A percentile compares a stretch with the other conserved stretches of the same genome.
Conservation (phyloP, 1,139 yeast species). For the Candida sp. region DNA sequence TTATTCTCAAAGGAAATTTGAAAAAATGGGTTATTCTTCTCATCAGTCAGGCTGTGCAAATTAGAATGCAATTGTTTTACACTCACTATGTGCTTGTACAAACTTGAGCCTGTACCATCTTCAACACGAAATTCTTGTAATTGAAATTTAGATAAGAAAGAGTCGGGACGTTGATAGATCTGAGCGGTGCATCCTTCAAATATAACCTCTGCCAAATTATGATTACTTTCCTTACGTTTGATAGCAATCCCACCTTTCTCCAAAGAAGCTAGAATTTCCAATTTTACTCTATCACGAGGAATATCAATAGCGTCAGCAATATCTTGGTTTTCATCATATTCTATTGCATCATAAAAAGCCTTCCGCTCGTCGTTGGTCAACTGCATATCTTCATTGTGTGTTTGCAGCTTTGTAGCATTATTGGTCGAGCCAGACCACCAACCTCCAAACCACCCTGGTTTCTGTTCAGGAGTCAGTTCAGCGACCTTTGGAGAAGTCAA, state of each 20-base stretch:
- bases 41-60: constrained; percentile 12
- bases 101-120: constrained; percentile 74
- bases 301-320: constrained; percentile 53
- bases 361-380: constrained; percentile 63
- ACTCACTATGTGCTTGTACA: constrained; percentile 85
- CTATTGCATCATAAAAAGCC: constrained; percentile 92
- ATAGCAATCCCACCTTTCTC: constrained; percentile 77
- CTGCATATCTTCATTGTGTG: constrained; percentile 30
- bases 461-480: constrained; percentile 8
- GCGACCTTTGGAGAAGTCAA: constrained; percentile 7
- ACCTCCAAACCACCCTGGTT: constrained; percentile 54
- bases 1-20: constrained; percentile 79
- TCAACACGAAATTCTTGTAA: constrained; percentile 80
- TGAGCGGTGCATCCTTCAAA: constrained; percentile 83
- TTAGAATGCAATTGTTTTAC: constrained; percentile 59
- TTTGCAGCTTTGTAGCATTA: constrained; percentile 4
- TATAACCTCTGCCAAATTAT: constrained; percentile 68
- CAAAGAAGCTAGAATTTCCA: constrained; percentile 66
- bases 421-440: constrained; percentile 48
- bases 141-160: constrained; percentile 68
- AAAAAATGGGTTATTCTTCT: constrained; percentile 62
- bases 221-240: constrained; percentile 30
- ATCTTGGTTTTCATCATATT: constrained; percentile 71
- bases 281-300: constrained; percentile 69
- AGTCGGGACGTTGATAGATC: constrained; percentile 75